Evolutionary conservation across 2,329 filamentous ascomycete species (phyloP), one percentile per base, ranked within the genome.

Genomic region (Aspergillus fischeri): DNA sequence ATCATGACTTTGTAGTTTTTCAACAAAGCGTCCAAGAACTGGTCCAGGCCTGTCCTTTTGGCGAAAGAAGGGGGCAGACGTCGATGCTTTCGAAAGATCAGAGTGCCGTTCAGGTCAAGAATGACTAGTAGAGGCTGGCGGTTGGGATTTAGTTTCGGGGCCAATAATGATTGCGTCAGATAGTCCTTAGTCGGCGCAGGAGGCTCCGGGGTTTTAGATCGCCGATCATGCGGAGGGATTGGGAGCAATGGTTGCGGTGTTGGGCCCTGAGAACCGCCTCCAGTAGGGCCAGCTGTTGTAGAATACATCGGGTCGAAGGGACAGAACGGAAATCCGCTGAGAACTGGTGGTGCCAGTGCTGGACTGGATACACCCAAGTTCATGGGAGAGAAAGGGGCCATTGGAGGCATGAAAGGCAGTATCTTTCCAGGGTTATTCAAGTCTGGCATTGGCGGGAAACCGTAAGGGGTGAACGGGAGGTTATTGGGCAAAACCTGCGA

Each of bases 31-130:
- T 81, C 68, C 3, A 97, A 76, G 72, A 99, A 97, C 0, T 76
- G 63, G 2, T 77, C 66, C 1, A 94, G 82, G 61, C 86, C 81
- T 0, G 90, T 90, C 0, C 94, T 88, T 62, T 81, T 76, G 47
- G 86, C 75, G 70, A 92, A 90, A 45, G 73, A 70, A 9, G 78
- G 81, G 3, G 80, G 78, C 1, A 75, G 67, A 27, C 70, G 71
- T 49, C 78, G 78, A 53, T 78, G 79, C 8, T 86, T 87, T 4
- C 94, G 88, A 75, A 84, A 81, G 58, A 97, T 82, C 1, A 99
- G 81, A 0, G 93, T 97, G 60, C 94, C 94, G 73, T 97, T 99
- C 41, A 99, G 83, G 75, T 99, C 94, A 60, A 97, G 84, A 49
- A 97, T 84, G 52, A 99, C 80, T 24, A 99, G 85, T 35, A 96